These are phyloP conservation scores for Fonsecaea monophora DNA, from an alignment of 2,329 filamentous ascomycete species.

Conservation along the genomic window DNA sequence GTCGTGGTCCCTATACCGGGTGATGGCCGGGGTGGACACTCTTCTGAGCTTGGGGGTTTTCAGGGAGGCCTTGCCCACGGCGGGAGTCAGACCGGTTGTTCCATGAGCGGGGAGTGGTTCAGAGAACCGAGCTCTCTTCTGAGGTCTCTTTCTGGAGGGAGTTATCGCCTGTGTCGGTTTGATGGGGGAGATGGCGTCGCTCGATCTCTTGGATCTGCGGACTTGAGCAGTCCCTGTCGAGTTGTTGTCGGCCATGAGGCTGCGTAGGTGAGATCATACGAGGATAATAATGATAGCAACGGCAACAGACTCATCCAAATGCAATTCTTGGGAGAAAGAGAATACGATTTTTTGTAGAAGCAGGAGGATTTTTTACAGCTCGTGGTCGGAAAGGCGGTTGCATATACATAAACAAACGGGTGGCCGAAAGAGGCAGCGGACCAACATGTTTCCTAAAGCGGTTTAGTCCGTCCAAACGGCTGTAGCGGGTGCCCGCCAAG, in stretches of 20 bases:
- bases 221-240: slow-evolving; percentile 16
- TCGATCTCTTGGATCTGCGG: slow-evolving; percentile 35
- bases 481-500: not conserved
- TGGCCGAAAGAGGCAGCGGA: slow-evolving; percentile 15
- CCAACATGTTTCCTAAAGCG: slow-evolving; percentile 29
- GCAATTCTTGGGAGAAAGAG: not conserved
- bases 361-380: not conserved
- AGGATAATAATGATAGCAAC: not conserved
- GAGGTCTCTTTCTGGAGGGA: slow-evolving; percentile 38
- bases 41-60: slow-evolving; percentile 40
- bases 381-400: slow-evolving; percentile 27
- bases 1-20: slow-evolving; percentile 42
- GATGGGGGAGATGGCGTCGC: slow-evolving; percentile 35
- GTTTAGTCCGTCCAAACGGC: slow-evolving; percentile 9
- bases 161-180: slow-evolving; percentile 34
- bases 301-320: not conserved
- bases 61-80: slow-evolving; percentile 50
- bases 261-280: not conserved
- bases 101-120: slow-evolving; percentile 46
- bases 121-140: slow-evolving; percentile 56
- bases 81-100: slow-evolving; percentile 54
- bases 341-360: not conserved
- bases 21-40: slow-evolving; percentile 40
- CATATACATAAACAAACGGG: slow-evolving; percentile 29
- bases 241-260: slow-evolving; percentile 17